A percentile compares a stretch with the other conserved stretches of the same genome.
phyloP scores from a whole-genome alignment of 257 asterid species.

The Mitragyna speciosa region DNA sequence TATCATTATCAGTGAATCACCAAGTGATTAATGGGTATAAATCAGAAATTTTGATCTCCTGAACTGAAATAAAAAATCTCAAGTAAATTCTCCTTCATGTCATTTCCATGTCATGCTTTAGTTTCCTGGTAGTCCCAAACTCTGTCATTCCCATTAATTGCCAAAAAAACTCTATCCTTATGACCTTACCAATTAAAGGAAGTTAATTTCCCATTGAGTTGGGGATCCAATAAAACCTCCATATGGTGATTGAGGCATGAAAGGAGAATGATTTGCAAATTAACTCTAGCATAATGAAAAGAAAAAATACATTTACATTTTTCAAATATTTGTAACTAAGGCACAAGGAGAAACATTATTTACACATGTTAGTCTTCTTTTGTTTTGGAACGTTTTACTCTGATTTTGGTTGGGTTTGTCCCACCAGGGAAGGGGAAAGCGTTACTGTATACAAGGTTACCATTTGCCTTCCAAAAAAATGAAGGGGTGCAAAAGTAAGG shows the following conservation, averaged over 20 bases:
- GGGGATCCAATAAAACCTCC: neutral
- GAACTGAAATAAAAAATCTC: neutral
- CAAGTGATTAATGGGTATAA: slow-evolving; percentile 9
- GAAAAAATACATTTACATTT: neutral
- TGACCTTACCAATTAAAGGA: neutral
- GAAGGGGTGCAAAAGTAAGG: neutral
- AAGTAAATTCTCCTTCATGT: neutral
- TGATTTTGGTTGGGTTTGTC: neutral
- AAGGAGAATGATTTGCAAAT: neutral
- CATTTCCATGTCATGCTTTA: neutral
- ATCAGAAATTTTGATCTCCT: neutral
- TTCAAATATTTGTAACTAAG: neutral
- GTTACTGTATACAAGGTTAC: neutral
- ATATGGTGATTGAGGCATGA: neutral
- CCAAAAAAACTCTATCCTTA: neutral
- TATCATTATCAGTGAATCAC: slow-evolving; percentile 25
- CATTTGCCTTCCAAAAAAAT: neutral
- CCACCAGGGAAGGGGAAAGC: neutral
- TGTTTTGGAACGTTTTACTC: neutral
- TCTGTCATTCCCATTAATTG: neutral
- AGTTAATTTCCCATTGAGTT: neutral
- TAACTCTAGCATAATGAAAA: neutral
- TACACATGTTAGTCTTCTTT: neutral
- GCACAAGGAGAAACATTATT: neutral
- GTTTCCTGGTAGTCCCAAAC: neutral